Evolutionary conservation across 2,329 filamentous ascomycete species (phyloP).

Genomic region (Nemania sp.): DNA sequence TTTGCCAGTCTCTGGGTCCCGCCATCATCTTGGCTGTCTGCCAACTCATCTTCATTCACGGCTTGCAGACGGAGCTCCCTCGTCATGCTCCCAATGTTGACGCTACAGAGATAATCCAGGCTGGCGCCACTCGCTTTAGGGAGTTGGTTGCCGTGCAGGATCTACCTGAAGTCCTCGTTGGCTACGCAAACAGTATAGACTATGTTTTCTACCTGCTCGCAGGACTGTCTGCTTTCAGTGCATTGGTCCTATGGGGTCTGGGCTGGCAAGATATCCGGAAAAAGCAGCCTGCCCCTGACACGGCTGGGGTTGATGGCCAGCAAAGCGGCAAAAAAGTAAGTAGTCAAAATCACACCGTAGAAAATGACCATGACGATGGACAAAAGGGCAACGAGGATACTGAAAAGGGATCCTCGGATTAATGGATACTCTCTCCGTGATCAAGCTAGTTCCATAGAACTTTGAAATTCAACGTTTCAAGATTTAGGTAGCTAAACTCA

Average conservation of each 20-base stretch:
- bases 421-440: too few species aligned
- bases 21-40: conserved; percentile 13
- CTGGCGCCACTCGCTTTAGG: conserved; percentile 48
- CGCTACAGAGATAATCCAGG: conserved; percentile 42
- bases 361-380: too few species aligned
- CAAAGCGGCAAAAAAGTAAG: too few species aligned
- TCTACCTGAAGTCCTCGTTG: conserved; percentile 43
- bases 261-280: conserved; percentile 1
- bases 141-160: conserved; percentile 36
- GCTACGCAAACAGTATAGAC: conserved; percentile 46
- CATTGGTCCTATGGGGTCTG: not conserved
- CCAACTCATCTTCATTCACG: conserved; percentile 37
- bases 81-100: conserved; percentile 38
- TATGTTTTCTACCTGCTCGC: conserved; percentile 44
- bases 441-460: too few species aligned
- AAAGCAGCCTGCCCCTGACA: not conserved
- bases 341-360: too few species aligned
- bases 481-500: too few species aligned
- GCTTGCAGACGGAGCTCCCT: conserved; percentile 39
- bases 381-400: too few species aligned
- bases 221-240: not conserved
- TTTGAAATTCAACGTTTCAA: too few species aligned
- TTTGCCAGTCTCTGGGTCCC: conserved; percentile 20
- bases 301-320: too few species aligned
- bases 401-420: too few species aligned